Base-by-base conservation (phyloP, 1,139 yeast species). In the Yamadazyma siamensis region DNA sequence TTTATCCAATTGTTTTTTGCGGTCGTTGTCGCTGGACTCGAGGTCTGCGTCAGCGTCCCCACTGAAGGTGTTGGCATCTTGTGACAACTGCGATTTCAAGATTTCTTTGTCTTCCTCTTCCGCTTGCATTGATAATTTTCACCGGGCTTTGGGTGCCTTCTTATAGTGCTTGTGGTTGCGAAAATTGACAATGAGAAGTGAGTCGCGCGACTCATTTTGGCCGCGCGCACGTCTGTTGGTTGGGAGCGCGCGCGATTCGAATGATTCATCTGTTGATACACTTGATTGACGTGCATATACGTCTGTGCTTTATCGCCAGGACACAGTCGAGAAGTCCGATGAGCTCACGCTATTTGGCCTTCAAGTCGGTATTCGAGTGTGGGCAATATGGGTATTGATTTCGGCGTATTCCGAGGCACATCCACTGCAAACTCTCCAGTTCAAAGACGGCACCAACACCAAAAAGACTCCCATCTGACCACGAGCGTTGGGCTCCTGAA, bases 1-100 rank as follows among this genome's bases (percentile, higher is more conserved):
- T 29, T 58, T 63, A 47, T 82, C 80, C 34, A 83, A 63, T 33
- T 66, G 61, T 25, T 60, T 58, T 5, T 25, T 21, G 22, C 10
- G 12, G 15, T 26, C 27, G 3, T 15, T 15, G 4, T 23, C 28
- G 16, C 9, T 15, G 6, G 13, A 5, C 27, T 26, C 27, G 7
- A 6, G 17, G 15, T 30, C 26, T 3, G 16, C 17, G 17, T 13
- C 12, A 9, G 28, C 14, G 18, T 11, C 25, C 5, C 13, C 15
- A 9, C 15, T 13, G 6, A 6, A 21, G 13, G 13, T 21, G 4
- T 25, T 26, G 4, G 10, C 25, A 10, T 25, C 26, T 4, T 10
- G 10, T 18, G 7, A 10, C 20, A 18, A 18, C 7, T n/a, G 20
- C 20, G 20, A 8, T 10, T 18, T 18, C 20, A 7, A 18, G 7